Evolutionary conservation across 345 rosid genomes (phyloP), one percentile per base, ranked within the genome.

Genomic region (Adansonia digitata): DNA sequence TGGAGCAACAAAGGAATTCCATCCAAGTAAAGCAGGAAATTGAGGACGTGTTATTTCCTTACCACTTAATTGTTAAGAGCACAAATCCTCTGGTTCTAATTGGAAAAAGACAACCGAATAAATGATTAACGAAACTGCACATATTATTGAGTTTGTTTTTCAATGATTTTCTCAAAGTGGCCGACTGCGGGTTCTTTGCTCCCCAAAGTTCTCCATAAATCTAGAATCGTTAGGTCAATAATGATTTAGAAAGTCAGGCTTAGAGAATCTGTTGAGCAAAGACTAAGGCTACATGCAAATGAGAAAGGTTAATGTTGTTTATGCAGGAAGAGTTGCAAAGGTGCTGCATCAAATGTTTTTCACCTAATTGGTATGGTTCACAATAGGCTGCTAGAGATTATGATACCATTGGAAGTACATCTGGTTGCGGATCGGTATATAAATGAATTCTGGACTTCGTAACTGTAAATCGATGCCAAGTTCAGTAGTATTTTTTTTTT

Each of bases 1-100:
- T 94, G 43, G 94, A 92, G 77, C 84, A 74, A 79, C 92, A 88
- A 74, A 89, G 88, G 81, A 87, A 81, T 72, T 85, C 82, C 52
- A 67, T 75, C 82, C 83, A 84, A 49, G 83, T 84, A 40, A 84
- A 88, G 78, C 91, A 84, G 37, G 93, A 84, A 81, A 82, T 79
- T 77, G 85, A 85, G 48, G 87, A 80, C 71, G 79, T 85, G 56
- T 74, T 83, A 79, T 74, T 83, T 84, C 63, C 75, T 78, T 71
- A 65, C 51, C 68, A 75, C 83, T 48, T 86, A 78, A 80, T 49
- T 39, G 1, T 45, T 9, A 11, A n/a, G n/a, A n/a, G n/a, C n/a
- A n/a, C n/a, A n/a, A n/a, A n/a, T n/a, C n/a, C n/a, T n/a, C n/a
- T n/a, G n/a, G n/a, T n/a, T n/a, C n/a, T n/a, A n/a, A n/a, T n/a